Percentiles rank a stretch among this genome's conserved stretches.
Evolutionary conservation across 2,329 filamentous ascomycete genomes (phyloP).

Genomic region (Trichoderma sp.): DNA sequence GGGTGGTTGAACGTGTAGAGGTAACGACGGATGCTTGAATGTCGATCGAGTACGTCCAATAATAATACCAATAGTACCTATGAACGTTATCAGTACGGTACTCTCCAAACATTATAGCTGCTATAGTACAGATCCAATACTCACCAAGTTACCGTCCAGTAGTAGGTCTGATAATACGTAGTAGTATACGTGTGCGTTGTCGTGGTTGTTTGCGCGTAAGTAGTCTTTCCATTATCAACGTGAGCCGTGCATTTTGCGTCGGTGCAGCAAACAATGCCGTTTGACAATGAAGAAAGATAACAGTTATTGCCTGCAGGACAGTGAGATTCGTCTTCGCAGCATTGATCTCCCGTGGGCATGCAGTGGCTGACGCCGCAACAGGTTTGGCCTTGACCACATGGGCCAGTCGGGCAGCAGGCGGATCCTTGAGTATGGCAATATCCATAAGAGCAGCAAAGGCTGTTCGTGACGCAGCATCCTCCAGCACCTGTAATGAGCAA

Average conservation of each 20-base stretch:
- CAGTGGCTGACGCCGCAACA: constrained; percentile 35
- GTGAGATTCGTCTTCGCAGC: constrained; percentile 33
- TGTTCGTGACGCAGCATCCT: constrained; percentile 31
- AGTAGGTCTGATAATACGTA: constrained; percentile 31
- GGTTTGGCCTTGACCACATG: constrained; percentile 29
- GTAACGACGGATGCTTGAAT: constrained; percentile 34
- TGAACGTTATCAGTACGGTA: not conserved
- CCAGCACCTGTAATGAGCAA: constrained; percentile 23
- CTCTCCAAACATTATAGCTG: not conserved
- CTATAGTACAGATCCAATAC: not conserved
- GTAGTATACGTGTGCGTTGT: constrained; percentile 28
- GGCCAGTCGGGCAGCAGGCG: constrained; percentile 33
- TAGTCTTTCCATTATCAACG: constrained; percentile 33
- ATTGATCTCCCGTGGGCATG: constrained; percentile 31
- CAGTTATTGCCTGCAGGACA: constrained; percentile 35
- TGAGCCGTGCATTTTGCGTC: constrained; percentile 34
- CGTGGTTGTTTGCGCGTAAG: constrained; percentile 30
- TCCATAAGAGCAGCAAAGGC: constrained; percentile 34
- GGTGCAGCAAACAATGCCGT: constrained; percentile 34
- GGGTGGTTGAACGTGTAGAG: constrained; percentile 27
- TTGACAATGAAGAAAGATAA: constrained; percentile 6
- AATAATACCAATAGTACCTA: constrained; percentile 34
- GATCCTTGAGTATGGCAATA: constrained; percentile 32
- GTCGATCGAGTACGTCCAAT: constrained; percentile 34
- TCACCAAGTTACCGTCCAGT: constrained; percentile 34